phyloP scores from a whole-genome alignment of 192 early-diverging fungal species.

The Cetraspora pellucida region DNA sequence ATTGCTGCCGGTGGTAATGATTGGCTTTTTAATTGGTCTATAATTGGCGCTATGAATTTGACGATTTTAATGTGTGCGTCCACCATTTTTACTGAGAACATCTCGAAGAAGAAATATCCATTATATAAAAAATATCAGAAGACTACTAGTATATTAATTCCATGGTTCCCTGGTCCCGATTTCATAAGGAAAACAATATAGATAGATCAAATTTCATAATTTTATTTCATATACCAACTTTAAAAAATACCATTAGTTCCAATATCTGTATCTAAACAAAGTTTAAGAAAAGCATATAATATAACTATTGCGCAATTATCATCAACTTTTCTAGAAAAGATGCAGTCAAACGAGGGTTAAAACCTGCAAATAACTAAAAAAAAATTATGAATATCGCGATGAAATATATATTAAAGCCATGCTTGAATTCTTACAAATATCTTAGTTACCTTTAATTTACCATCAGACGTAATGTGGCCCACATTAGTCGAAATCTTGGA shows the following conservation, averaged over 20 bases:
- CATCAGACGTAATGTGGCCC: neutral
- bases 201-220: too few species aligned
- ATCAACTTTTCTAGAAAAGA: neutral
- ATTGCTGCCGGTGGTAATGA: conserved; percentile 51
- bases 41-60: conserved; percentile 56
- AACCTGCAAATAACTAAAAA: neutral
- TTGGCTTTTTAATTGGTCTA: conserved; percentile 47
- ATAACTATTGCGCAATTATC: neutral
- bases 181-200: neutral
- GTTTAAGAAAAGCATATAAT: too few species aligned
- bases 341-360: neutral
- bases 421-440: neutral
- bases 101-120: conserved; percentile 36
- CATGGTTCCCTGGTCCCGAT: conserved; percentile 6
- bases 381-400: neutral
- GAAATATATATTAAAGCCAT: neutral
- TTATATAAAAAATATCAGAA: neutral
- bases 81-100: conserved; percentile 62
- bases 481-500: neutral
- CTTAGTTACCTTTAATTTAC: conserved; percentile 9
- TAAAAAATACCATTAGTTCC: too few species aligned
- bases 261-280: too few species aligned
- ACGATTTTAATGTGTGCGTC: conserved; percentile 71
- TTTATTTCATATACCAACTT: too few species aligned
- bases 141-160: conserved; percentile 13